phyloP scores from a whole-genome alignment of 306 rosid species.

The Fragaria ananassa region DNA sequence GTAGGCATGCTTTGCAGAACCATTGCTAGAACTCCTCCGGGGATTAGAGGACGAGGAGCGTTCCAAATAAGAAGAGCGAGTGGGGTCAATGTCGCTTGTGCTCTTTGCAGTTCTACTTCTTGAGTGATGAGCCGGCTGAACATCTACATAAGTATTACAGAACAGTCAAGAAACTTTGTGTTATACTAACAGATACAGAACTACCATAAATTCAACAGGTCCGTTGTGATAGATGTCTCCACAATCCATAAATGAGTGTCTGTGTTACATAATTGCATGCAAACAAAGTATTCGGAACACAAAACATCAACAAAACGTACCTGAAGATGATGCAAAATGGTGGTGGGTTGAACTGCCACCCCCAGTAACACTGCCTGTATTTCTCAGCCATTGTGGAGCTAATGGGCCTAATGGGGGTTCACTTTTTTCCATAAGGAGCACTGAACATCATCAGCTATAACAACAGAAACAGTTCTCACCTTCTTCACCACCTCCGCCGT shows the following conservation, averaged over 20 bases:
- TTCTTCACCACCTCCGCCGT: constrained; percentile 46
- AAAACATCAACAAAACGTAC: constrained; percentile 32
- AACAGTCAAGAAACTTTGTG: constrained; percentile 2
- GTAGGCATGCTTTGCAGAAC: constrained; percentile 91
- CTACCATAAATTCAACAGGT: not conserved
- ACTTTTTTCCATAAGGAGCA: constrained; percentile 95
- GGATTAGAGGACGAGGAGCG: constrained; percentile 80
- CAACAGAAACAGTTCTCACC: constrained; percentile 38
- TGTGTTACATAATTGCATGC: not conserved
- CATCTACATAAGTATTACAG: constrained; percentile 50
- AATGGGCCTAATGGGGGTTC: constrained; percentile 91
- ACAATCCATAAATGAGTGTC: not conserved
- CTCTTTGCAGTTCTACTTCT: constrained; percentile 68
- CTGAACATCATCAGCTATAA: constrained; percentile 75
- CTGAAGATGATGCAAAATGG: constrained; percentile 71
- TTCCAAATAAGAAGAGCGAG: constrained; percentile 75
- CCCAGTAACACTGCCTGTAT: constrained; percentile 79
- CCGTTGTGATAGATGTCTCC: not conserved
- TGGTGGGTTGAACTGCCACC: constrained; percentile 89
- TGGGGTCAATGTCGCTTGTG: constrained; percentile 60
- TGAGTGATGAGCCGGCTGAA: constrained; percentile 43
- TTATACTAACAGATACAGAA: not conserved
- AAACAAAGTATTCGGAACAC: not conserved
- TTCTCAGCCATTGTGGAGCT: constrained; percentile 99
- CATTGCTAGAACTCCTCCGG: constrained; percentile 70